Percentiles rank a stretch among this genome's conserved stretches.
These are phyloP conservation scores for Komagataella pastoris DNA, from an alignment of 805 yeast species.

Conservation along the genomic window DNA sequence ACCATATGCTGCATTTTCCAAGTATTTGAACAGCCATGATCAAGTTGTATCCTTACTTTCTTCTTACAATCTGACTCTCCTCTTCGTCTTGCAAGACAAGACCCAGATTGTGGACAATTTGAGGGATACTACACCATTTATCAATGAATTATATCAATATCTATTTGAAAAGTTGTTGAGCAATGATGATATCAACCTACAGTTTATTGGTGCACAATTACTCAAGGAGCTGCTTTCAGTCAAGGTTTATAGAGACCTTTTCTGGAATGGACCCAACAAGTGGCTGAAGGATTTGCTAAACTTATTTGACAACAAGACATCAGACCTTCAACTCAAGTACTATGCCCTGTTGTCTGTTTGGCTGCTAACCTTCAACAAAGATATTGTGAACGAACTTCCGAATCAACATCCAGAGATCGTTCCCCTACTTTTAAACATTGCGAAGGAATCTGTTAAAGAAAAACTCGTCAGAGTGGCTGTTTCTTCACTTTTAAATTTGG, in stretches of 20 bases:
- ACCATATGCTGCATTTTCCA: slow-evolving; percentile 40
- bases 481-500: slow-evolving; percentile 54
- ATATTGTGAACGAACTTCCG: slow-evolving; percentile 32
- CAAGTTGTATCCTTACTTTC: slow-evolving; percentile 41
- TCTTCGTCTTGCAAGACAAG: slow-evolving; percentile 22
- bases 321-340: slow-evolving; percentile 74
- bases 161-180: slow-evolving; percentile 14
- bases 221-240: slow-evolving; percentile 45
- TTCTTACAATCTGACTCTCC: slow-evolving; percentile 36
- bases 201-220: slow-evolving; percentile 52
- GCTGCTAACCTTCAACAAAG: slow-evolving; percentile 68
- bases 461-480: slow-evolving; percentile 80
- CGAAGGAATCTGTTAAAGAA: slow-evolving; percentile 80
- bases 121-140: slow-evolving; percentile 5
- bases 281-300: slow-evolving; percentile 35
- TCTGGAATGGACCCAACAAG: slow-evolving; percentile 29
- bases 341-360: slow-evolving; percentile 67
- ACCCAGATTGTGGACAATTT: slow-evolving; percentile 3
- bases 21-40: slow-evolving; percentile 41
- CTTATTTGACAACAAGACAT: slow-evolving; percentile 26
- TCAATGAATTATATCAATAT: slow-evolving; percentile 24
- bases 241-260: slow-evolving; percentile 38
- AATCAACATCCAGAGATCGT: slow-evolving; percentile 40
- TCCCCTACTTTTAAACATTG: slow-evolving; percentile 37
- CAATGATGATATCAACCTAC: slow-evolving; percentile 32